These are phyloP conservation scores for Tolypocladium endophyticum DNA, from an alignment of 2,329 filamentous ascomycete species.

Conservation along the genomic window DNA sequence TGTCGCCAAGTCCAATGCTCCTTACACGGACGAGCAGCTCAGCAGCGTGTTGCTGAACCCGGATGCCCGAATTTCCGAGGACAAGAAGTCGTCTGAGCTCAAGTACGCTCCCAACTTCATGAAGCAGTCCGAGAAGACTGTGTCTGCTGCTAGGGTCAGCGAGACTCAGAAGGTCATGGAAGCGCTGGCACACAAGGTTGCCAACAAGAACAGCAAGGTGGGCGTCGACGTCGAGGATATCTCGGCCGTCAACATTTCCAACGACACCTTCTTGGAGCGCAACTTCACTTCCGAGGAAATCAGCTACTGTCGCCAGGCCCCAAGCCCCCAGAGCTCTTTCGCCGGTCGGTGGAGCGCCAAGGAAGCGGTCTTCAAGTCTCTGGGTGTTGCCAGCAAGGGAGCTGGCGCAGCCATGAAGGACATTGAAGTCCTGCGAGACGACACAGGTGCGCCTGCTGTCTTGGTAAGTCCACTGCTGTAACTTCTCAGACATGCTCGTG, in stretches of 20 bases:
- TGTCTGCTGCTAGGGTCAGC: constrained; percentile 38
- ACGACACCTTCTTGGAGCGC: constrained; percentile 85
- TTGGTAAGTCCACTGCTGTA: constrained; percentile 50
- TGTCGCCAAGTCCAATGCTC: constrained; percentile 84
- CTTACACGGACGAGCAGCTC: constrained; percentile 83
- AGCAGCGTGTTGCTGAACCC: constrained; percentile 88
- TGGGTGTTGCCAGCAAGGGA: constrained; percentile 78
- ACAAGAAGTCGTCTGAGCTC: constrained; percentile 79
- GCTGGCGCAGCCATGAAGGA: constrained; percentile 85
- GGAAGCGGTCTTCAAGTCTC: constrained; percentile 96
- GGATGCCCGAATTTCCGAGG: constrained; percentile 68
- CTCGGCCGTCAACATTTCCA: constrained; percentile 77
- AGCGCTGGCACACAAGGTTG: constrained; percentile 56
- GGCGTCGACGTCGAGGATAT: constrained; percentile 93
- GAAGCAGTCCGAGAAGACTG: constrained; percentile 49
- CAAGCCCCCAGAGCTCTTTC: constrained; percentile 80
- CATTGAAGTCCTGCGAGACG: constrained; percentile 81
- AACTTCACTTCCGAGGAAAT: constrained; percentile 87
- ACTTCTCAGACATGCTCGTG: not conserved
- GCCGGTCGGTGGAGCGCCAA: constrained; percentile 95
- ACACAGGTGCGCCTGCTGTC: constrained; percentile 74
- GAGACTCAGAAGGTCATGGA: constrained; percentile 69
- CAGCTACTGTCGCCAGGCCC: constrained; percentile 71
- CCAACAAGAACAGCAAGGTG: constrained; percentile 57
- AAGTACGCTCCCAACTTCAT: constrained; percentile 62